These are phyloP conservation scores for Phytophthora megakarya DNA, from an alignment of 352 stramenopile genomes.

Conservation along the genomic window DNA sequence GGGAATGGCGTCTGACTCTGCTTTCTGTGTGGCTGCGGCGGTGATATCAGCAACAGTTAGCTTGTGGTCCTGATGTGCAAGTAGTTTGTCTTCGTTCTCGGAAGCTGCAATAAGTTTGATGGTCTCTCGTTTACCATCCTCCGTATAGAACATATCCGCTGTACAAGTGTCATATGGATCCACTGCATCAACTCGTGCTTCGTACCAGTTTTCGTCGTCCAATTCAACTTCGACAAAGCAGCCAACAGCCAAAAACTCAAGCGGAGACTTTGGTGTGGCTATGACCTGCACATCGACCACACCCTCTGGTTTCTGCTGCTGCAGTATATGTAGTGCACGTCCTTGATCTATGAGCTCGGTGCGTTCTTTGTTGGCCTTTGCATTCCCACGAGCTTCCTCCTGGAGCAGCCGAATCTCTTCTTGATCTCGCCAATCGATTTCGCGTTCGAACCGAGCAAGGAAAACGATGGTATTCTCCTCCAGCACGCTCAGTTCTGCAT, in stretches of 20 bases:
- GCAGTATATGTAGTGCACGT: conserved; percentile 48
- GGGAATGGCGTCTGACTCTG: conserved; percentile 42
- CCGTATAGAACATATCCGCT: conserved; percentile 61
- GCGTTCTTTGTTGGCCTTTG: conserved; percentile 48
- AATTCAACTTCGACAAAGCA: conserved; percentile 68
- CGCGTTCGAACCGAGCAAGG: conserved; percentile 47
- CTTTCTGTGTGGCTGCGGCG: conserved; percentile 47
- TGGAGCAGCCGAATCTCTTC: conserved; percentile 58
- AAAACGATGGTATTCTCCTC: conserved; percentile 65
- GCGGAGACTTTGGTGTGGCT: conserved; percentile 51
- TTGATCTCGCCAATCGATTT: conserved; percentile 43
- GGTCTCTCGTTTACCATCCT: conserved; percentile 67
- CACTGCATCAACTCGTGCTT: conserved; percentile 56
- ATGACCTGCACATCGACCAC: conserved; percentile 59
- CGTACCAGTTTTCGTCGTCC: conserved; percentile 78
- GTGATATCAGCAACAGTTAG: conserved; percentile 53
- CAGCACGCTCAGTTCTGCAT: conserved; percentile 59
- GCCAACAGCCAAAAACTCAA: conserved; percentile 70
- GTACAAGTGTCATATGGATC: conserved; percentile 68
- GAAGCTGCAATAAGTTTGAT: conserved; percentile 63
- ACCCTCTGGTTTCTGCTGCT: conserved; percentile 68
- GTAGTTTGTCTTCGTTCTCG: conserved; percentile 26
- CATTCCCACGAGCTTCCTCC: conserved; percentile 54
- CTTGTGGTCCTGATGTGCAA: conserved; percentile 1
- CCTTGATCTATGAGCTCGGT: conserved; percentile 48